Percentiles rank a stretch among this genome's conserved stretches.
Conservation (phyloP, 2,329 filamentous ascomycete species). For the Penicillium sp. region DNA sequence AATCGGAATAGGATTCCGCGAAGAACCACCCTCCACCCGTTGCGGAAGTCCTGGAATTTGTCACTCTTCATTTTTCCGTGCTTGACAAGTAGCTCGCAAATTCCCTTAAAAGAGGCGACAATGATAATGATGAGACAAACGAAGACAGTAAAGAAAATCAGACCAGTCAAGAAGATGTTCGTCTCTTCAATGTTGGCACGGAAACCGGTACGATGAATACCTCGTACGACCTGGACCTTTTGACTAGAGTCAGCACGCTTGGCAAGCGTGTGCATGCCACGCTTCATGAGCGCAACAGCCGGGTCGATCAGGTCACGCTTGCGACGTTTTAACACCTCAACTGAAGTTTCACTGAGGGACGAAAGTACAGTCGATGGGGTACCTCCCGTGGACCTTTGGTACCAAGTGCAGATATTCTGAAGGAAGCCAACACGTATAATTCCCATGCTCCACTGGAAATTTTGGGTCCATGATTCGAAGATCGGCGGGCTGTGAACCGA, state of each 20-base stretch:
- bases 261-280: constrained; percentile 49
- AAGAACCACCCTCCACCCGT: constrained; percentile 88
- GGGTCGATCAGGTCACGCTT: constrained; percentile 54
- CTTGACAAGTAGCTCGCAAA: constrained; percentile 76
- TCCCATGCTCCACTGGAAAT: constrained; percentile 98
- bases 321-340: constrained; percentile 72
- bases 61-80: constrained; percentile 78
- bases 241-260: constrained; percentile 56
- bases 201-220: constrained; percentile 90
- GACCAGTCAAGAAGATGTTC: constrained; percentile 90
- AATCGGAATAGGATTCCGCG: constrained; percentile 94
- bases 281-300: constrained; percentile 28
- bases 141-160: constrained; percentile 87
- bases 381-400: constrained; percentile 89
- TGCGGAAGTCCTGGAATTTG: constrained; percentile 90
- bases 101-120: constrained; percentile 78
- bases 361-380: constrained; percentile 79
- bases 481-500: constrained; percentile 82
- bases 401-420: constrained; percentile 91
- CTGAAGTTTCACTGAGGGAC: constrained; percentile 72
- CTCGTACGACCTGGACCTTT: constrained; percentile 64
- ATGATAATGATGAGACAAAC: constrained; percentile 73
- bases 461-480: constrained; percentile 91
- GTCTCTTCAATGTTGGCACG: constrained; percentile 81
- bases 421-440: constrained; percentile 88